Evolutionary conservation across 345 rosid genomes (phyloP).

Genomic region (Citrus sp.): DNA sequence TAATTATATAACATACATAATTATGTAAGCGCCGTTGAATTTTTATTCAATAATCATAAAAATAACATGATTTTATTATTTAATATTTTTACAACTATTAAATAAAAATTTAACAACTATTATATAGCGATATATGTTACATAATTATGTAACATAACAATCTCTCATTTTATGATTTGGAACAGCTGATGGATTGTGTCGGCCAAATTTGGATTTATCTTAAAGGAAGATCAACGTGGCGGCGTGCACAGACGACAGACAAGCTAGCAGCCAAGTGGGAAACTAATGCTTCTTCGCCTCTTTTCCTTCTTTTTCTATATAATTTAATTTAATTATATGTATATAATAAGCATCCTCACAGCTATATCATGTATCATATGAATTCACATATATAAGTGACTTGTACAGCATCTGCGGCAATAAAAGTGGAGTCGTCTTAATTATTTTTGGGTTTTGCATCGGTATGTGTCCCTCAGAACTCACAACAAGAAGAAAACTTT

Average conservation of each 20-base stretch:
- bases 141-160: no score
- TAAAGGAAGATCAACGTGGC: constrained; percentile 55
- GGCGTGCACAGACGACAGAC: constrained; percentile 45
- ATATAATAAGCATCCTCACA: no score
- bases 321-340: no score
- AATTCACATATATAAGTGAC: neutral
- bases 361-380: neutral
- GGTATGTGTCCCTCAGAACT: neutral
- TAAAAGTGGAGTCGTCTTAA: neutral
- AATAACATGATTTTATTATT: no score
- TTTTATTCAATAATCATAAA: fast-evolving
- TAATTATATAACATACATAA: no score
- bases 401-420: neutral
- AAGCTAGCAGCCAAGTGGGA: constrained; percentile 50
- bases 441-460: neutral
- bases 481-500: neutral
- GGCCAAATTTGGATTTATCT: constrained; percentile 52
- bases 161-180: no score
- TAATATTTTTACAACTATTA: fast-evolving
- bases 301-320: neutral
- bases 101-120: fast-evolving
- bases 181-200: constrained; percentile 47
- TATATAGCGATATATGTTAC: no score
- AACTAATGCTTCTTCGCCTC: constrained; percentile 12
- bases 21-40: fast-evolving